A percentile compares a stretch with the other conserved stretches of the same genome.
Evolutionary conservation across 2,329 filamentous ascomycete genomes (phyloP).

Genomic region (Ilyonectria destructans): DNA sequence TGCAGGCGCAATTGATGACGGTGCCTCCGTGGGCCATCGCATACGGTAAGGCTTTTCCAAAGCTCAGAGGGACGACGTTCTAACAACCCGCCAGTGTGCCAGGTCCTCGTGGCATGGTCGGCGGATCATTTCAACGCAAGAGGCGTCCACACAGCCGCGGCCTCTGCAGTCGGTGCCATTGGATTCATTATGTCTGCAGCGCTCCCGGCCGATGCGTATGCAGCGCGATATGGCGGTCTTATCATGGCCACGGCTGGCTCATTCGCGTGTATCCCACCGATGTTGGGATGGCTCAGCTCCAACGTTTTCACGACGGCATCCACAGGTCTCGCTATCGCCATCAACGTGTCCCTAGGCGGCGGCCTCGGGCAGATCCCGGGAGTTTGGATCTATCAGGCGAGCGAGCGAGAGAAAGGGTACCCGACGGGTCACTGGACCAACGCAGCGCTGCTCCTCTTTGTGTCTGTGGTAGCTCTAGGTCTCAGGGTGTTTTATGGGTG

Average conservation of each 20-base stretch:
- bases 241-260: slow-evolving; percentile 78
- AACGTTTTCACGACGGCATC: slow-evolving; percentile 78
- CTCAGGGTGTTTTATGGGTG: slow-evolving; percentile 72
- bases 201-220: slow-evolving; percentile 73
- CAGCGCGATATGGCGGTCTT: slow-evolving; percentile 77
- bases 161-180: slow-evolving; percentile 62
- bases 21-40: slow-evolving; percentile 77
- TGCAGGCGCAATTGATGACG: slow-evolving; percentile 77
- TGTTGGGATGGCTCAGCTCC: slow-evolving; percentile 80
- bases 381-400: slow-evolving; percentile 81
- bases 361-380: slow-evolving; percentile 81
- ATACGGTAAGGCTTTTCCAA: slow-evolving; percentile 61
- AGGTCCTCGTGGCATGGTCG: slow-evolving; percentile 68
- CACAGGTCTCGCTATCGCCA: slow-evolving; percentile 78
- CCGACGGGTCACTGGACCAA: slow-evolving; percentile 81
- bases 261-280: slow-evolving; percentile 79
- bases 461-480: slow-evolving; percentile 68
- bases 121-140: slow-evolving; percentile 75
- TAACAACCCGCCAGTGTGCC: slow-evolving; percentile 52
- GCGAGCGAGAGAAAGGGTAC: slow-evolving; percentile 74
- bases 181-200: slow-evolving; percentile 75
- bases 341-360: slow-evolving; percentile 78
- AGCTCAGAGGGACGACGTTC: not conserved
- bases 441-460: slow-evolving; percentile 72
- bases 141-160: slow-evolving; percentile 61